phyloP scores from a whole-genome alignment of 148 eudicot species.

The Oxyria digyna region DNA sequence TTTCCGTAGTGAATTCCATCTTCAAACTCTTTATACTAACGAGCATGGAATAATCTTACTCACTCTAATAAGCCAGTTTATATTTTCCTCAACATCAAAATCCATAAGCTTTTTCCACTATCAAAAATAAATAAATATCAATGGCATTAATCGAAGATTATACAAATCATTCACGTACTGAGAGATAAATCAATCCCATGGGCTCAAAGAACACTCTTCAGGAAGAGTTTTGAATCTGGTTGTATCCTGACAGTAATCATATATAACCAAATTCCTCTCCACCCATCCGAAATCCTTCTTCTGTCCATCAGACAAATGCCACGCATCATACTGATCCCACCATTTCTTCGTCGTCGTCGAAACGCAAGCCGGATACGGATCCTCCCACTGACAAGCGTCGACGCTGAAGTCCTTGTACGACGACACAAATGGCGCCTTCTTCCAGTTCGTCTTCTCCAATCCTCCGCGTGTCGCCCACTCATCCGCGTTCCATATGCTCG shows the following conservation, averaged over 20 bases:
- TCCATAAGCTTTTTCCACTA: neutral
- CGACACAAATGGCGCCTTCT: conserved; percentile 77
- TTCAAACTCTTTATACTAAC: too few relatives aligned
- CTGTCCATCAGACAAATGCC: conserved; percentile 65
- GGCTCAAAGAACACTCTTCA: conserved; percentile 69
- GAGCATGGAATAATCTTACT: too few relatives aligned
- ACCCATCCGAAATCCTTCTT: conserved; percentile 78
- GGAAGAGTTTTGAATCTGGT: conserved; percentile 43
- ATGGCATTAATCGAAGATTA: neutral
- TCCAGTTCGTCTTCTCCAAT: conserved; percentile 81
- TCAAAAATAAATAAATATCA: neutral
- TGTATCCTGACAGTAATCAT: conserved; percentile 68
- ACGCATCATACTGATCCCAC: conserved; percentile 87
- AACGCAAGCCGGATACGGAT: conserved; percentile 78
- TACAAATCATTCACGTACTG: neutral
- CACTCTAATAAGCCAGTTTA: neutral
- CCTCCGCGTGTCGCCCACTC: conserved; percentile 97
- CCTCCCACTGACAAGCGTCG: conserved; percentile 90
- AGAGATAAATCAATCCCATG: conserved; percentile 27
- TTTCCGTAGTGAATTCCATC: too few relatives aligned
- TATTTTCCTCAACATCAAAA: neutral
- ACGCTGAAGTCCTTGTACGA: conserved; percentile 76
- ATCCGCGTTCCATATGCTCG: conserved; percentile 97
- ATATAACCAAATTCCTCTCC: conserved; percentile 57
- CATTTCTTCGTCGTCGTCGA: conserved; percentile 73